These are phyloP conservation scores for Jamesozyma hellenica DNA, from an alignment of 805 yeast genomes.

Conservation along the genomic window DNA sequence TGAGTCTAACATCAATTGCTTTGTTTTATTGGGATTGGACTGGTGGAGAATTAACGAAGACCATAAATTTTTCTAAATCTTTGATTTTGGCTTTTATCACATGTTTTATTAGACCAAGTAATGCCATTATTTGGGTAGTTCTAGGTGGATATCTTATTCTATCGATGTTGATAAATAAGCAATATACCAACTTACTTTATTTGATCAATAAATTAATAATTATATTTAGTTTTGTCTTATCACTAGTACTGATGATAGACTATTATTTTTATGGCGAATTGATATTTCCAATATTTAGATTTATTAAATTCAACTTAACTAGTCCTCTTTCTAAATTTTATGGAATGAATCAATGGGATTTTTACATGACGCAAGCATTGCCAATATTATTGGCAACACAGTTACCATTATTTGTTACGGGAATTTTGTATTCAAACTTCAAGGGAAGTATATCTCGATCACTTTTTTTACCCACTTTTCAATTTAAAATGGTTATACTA, in stretches of 20 bases:
- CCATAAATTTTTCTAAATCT: slow-evolving; percentile 26
- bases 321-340: slow-evolving; percentile 69
- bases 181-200: slow-evolving; percentile 7
- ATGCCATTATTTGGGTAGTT: slow-evolving; percentile 62
- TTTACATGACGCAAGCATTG: slow-evolving; percentile 71
- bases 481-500: slow-evolving; percentile 28
- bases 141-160: slow-evolving; percentile 37
- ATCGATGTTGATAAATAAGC: slow-evolving; percentile 6
- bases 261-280: slow-evolving; percentile 45
- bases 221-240: slow-evolving; percentile 23
- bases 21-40: slow-evolving; percentile 67
- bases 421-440: slow-evolving; percentile 21
- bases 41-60: slow-evolving; percentile 11
- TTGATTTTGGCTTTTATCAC: slow-evolving; percentile 47
- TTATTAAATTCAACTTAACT: slow-evolving; percentile 67
- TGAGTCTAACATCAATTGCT: slow-evolving; percentile 56
- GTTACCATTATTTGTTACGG: slow-evolving; percentile 50
- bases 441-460: slow-evolving; percentile 2
- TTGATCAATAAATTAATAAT: slow-evolving; percentile 16
- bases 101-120: slow-evolving; percentile 77
- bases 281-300: slow-evolving; percentile 57
- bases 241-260: slow-evolving; percentile 41
- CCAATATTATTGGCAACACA: slow-evolving; percentile 65
- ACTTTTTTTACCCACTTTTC: slow-evolving; percentile 7
- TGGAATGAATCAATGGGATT: slow-evolving; percentile 77